phyloP scores from a whole-genome alignment of 164 flowering plant species.

The Vitis rupestris region DNA sequence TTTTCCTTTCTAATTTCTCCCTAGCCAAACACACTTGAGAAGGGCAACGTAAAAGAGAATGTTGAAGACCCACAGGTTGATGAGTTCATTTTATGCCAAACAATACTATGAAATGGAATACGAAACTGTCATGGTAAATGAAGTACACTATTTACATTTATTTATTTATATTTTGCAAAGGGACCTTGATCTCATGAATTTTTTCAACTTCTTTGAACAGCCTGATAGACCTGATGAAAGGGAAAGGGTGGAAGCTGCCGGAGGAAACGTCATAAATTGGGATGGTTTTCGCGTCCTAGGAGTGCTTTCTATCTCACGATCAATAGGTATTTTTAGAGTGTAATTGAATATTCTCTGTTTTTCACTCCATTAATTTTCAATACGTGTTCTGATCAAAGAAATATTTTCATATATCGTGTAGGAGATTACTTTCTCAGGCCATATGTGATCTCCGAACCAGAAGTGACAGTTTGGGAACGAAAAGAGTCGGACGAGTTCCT shows the following conservation, averaged over 20 bases:
- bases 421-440: conserved; percentile 51
- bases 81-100: too few relatives aligned
- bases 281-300: conserved; percentile 29
- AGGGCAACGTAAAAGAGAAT: too few relatives aligned
- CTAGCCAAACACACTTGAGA: too few relatives aligned
- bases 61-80: too few relatives aligned
- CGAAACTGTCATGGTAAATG: too few relatives aligned
- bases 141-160: too few relatives aligned
- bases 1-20: too few relatives aligned
- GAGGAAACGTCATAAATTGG: conserved; percentile 26
- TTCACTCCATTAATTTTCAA: too few relatives aligned
- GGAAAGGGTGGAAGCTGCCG: conserved; percentile 29
- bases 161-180: too few relatives aligned
- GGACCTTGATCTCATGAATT: too few relatives aligned
- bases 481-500: conserved; percentile 35
- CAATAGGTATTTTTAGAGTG: conserved; percentile 19
- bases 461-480: conserved; percentile 36
- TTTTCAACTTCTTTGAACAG: conserved; percentile 10
- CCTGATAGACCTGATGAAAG: conserved; percentile 40
- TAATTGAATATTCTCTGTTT: neutral
- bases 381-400: too few relatives aligned
- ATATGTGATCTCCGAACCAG: conserved; percentile 47
- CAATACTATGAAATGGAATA: too few relatives aligned
- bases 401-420: conserved; percentile 11
- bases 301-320: conserved; percentile 30